Evolutionary conservation across 176 grass and related monocot genomes (phyloP).

Genomic region (Puccinellia tenuiflora): DNA sequence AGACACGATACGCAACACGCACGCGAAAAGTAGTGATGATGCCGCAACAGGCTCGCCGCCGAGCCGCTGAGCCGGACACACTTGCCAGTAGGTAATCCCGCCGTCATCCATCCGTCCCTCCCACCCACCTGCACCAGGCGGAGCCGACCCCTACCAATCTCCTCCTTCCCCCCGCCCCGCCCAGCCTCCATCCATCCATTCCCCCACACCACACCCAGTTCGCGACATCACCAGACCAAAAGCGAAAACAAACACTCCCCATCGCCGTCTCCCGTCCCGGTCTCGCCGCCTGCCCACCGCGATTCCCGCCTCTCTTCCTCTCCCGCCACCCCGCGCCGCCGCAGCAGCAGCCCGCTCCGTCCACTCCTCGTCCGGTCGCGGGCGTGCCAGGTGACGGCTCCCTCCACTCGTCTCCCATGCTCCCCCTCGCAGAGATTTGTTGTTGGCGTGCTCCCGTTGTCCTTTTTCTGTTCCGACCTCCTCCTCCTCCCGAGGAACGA

Average conservation of each 20-base stretch:
- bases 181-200: conserved; percentile 8
- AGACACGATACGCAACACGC: not conserved
- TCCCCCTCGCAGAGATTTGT: not conserved
- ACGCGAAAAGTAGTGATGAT: not conserved
- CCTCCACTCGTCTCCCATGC: too few species aligned
- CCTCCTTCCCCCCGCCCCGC: not conserved
- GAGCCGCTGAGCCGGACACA: conserved; percentile 17
- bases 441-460: too few species aligned
- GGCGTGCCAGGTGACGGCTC: conserved; percentile 9
- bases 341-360: not conserved
- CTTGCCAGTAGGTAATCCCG: conserved; percentile 14
- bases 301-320: conserved; percentile 11
- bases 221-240: not conserved
- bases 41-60: too few species aligned
- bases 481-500: not conserved
- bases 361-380: too few species aligned
- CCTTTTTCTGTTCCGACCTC: not conserved
- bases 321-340: too few species aligned
- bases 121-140: not conserved
- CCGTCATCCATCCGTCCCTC: conserved; percentile 21
- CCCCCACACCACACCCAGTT: not conserved
- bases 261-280: not conserved
- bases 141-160: conserved; percentile 10
- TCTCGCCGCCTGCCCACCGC: not conserved
- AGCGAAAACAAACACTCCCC: not conserved